Conservation (phyloP, 2,329 filamentous ascomycete species). For the Colletotrichum nymphaeae region DNA sequence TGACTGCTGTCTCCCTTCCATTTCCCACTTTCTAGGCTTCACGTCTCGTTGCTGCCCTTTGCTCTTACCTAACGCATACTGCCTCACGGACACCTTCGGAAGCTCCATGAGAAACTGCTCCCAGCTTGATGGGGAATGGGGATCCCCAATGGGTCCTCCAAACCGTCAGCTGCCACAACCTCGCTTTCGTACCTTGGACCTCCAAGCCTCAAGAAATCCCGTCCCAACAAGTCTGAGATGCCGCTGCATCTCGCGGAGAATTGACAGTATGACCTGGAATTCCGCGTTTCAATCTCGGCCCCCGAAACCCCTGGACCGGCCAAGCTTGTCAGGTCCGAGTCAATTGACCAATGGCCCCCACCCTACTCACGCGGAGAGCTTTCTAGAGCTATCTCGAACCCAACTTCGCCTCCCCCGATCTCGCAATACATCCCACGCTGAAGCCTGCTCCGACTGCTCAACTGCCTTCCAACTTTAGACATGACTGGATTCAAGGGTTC, state of each 20-base stretch:
- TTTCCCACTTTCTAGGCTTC: not conserved
- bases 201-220: not conserved
- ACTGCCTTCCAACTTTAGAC: not conserved
- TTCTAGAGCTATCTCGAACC: slow-evolving; percentile 31
- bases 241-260: slow-evolving; percentile 3
- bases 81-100: not conserved
- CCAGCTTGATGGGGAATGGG: slow-evolving; percentile 8
- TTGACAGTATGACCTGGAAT: slow-evolving; percentile 19
- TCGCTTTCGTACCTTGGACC: not conserved
- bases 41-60: not conserved
- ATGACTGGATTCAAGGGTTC: slow-evolving; percentile 1
- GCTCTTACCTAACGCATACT: slow-evolving; percentile 9
- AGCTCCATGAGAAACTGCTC: not conserved
- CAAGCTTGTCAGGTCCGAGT: not conserved
- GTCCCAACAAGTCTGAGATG: slow-evolving; percentile 24
- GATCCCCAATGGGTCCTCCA: slow-evolving; percentile 7
- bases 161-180: slow-evolving; percentile 8
- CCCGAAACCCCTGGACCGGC: slow-evolving; percentile 18
- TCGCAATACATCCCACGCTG: slow-evolving; percentile 8
- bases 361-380: slow-evolving; percentile 14
- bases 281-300: slow-evolving; percentile 21
- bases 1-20: not conserved
- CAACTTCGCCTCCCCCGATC: not conserved
- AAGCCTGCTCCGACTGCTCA: not conserved
- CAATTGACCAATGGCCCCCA: slow-evolving; percentile 31